A percentile compares a stretch with the other conserved stretches of the same genome.
phyloP scores from a whole-genome alignment of 345 rosid species.

The Balakata baccata region DNA sequence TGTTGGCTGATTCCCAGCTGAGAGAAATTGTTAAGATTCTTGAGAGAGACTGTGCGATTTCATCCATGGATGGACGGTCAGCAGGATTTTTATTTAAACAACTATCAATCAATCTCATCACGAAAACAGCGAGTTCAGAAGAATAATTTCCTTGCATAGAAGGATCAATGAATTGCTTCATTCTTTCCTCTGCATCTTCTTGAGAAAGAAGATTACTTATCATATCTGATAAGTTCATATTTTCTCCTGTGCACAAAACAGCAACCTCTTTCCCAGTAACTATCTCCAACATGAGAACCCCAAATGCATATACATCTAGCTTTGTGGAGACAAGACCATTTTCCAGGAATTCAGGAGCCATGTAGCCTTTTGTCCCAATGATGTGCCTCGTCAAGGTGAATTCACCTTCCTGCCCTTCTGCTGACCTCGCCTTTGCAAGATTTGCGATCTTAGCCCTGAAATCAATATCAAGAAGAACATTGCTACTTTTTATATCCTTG shows the following conservation, averaged over 20 bases:
- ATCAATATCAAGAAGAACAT: constrained; percentile 46
- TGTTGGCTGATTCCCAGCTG: constrained; percentile 35
- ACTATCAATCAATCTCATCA: constrained; percentile 43
- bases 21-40: constrained; percentile 42
- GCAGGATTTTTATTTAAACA: constrained; percentile 61
- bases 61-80: constrained; percentile 70
- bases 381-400: constrained; percentile 73
- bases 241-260: constrained; percentile 33
- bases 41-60: constrained; percentile 46
- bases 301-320: constrained; percentile 78
- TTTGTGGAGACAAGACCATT: constrained; percentile 67
- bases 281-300: constrained; percentile 63
- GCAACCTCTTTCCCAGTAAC: constrained; percentile 59
- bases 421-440: constrained; percentile 48
- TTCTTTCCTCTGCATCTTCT: constrained; percentile 26
- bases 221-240: constrained; percentile 30
- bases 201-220: constrained; percentile 20
- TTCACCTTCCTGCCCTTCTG: constrained; percentile 50
- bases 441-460: constrained; percentile 57
- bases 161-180: constrained; percentile 40
- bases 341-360: constrained; percentile 87
- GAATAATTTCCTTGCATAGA: constrained; percentile 43
- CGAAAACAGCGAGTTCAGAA: constrained; percentile 34
- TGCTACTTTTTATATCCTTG: constrained; percentile 46
- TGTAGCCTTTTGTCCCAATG: constrained; percentile 75